Evolutionary conservation across 441 rosid species (phyloP).

Genomic region (Euphorbia corollata): DNA sequence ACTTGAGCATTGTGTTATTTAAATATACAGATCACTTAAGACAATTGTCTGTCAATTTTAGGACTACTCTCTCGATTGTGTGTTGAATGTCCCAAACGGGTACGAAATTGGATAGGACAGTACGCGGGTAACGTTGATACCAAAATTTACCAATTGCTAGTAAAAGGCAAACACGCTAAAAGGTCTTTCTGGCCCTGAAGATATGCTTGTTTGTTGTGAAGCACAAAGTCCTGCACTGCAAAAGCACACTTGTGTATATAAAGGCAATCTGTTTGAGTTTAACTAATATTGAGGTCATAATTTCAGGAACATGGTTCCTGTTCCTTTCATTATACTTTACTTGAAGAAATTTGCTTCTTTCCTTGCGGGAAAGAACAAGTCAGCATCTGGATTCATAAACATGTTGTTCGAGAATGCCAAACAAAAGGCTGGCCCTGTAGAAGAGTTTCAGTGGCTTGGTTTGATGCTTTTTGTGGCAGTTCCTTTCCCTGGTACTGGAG

Average conservation of each 20-base stretch:
- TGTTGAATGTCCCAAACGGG: no score
- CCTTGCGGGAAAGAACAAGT: constrained; percentile 54
- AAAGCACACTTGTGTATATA: constrained; percentile 1
- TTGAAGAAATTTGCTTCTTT: constrained; percentile 62
- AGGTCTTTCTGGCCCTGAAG: no score
- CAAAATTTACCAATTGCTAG: no score
- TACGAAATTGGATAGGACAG: no score
- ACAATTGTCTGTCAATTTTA: no score
- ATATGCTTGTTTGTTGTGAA: no score
- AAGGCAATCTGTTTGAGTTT: constrained; percentile 3
- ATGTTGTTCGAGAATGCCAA: constrained; percentile 60
- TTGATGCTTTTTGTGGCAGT: constrained; percentile 94
- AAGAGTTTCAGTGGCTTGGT: constrained; percentile 88
- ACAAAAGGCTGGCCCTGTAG: constrained; percentile 75
- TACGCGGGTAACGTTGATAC: no score
- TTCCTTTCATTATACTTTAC: constrained; percentile 76
- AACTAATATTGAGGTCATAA: constrained; percentile 13
- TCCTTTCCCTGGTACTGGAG: constrained; percentile 94
- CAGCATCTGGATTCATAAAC: constrained; percentile 50
- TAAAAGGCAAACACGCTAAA: no score
- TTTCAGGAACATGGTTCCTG: constrained; percentile 92
- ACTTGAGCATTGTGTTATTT: no score
- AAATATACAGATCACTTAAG: no score
- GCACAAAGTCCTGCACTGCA: no score
- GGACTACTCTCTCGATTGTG: no score